Conservation (phyloP, 257 asterid species). For the Nicotiana benthamiana region DNA sequence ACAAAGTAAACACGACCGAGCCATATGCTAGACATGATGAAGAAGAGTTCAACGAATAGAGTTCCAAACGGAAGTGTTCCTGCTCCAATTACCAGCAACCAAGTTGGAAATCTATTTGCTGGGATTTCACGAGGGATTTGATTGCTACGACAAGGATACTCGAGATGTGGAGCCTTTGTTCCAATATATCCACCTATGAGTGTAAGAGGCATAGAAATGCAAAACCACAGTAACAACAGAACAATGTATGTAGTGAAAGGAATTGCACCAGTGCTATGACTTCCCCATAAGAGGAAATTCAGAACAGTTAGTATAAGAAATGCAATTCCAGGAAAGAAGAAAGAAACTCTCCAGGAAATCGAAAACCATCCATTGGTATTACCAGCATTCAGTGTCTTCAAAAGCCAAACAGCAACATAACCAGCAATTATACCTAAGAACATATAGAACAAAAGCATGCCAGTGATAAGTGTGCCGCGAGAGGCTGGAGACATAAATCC, state of each 20-base stretch:
- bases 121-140: constrained; percentile 24
- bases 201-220: constrained; percentile 19
- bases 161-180: constrained; percentile 5
- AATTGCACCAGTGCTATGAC: constrained; percentile 22
- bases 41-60: constrained; percentile 18
- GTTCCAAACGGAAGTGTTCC: constrained; percentile 23
- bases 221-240: constrained; percentile 16
- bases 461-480: constrained; percentile 15
- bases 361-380: constrained; percentile 12
- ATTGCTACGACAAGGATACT: constrained; percentile 13
- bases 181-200: constrained; percentile 19
- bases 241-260: constrained; percentile 14
- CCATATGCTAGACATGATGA: constrained; percentile 27
- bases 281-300: constrained; percentile 22
- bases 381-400: constrained; percentile 11
- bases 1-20: constrained; percentile 22
- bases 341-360: constrained; percentile 20
- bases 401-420: constrained; percentile 18
- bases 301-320: constrained; percentile 11
- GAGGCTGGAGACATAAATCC: constrained; percentile 28
- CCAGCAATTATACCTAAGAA: constrained; percentile 19
- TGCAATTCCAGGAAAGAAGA: constrained; percentile 18
- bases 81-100: constrained; percentile 19
- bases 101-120: constrained; percentile 12
- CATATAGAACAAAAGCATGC: constrained; percentile 20